These are phyloP conservation scores for Bisporella sp. DNA, from an alignment of 2,329 filamentous ascomycete genomes.

Conservation along the genomic window DNA sequence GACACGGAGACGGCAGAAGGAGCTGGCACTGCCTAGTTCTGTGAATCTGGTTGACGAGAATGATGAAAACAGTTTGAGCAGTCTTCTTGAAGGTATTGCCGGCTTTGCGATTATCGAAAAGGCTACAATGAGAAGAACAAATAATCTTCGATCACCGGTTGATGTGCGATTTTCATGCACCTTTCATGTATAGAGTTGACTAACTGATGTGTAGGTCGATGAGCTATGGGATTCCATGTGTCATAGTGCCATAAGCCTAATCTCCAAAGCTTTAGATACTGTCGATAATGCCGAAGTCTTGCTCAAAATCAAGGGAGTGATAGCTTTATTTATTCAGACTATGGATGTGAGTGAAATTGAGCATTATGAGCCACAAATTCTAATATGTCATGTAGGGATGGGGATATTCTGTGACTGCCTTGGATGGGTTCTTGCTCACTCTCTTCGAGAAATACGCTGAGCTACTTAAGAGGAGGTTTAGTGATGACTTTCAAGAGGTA, in stretches of 20 bases:
- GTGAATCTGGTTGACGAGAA: constrained; percentile 78
- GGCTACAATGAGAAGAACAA: constrained; percentile 80
- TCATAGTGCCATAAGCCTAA: constrained; percentile 74
- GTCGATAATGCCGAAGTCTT: constrained; percentile 86
- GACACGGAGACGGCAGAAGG: constrained; percentile 85
- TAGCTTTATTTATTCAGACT: constrained; percentile 93
- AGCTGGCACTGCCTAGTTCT: constrained; percentile 71
- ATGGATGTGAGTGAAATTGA: constrained; percentile 67
- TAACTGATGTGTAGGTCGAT: constrained; percentile 57
- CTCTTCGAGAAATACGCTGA: constrained; percentile 88
- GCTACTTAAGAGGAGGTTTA: constrained; percentile 83
- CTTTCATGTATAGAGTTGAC: no score
- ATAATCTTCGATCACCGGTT: constrained; percentile 71
- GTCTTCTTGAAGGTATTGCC: constrained; percentile 84
- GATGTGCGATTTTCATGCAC: constrained; percentile 53
- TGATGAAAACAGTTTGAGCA: constrained; percentile 75
- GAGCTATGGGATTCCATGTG: constrained; percentile 99
- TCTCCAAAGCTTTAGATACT: constrained; percentile 68
- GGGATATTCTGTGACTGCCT: constrained; percentile 75
- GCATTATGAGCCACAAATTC: not conserved
- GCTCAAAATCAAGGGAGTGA: constrained; percentile 88
- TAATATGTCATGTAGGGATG: constrained; percentile 55
- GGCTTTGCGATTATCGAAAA: constrained; percentile 96
- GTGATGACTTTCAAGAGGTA: constrained; percentile 91
- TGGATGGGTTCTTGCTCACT: constrained; percentile 80